Conservation (phyloP, 1,284 basidiomycete genomes). For the Apiotrichum domesticum region DNA sequence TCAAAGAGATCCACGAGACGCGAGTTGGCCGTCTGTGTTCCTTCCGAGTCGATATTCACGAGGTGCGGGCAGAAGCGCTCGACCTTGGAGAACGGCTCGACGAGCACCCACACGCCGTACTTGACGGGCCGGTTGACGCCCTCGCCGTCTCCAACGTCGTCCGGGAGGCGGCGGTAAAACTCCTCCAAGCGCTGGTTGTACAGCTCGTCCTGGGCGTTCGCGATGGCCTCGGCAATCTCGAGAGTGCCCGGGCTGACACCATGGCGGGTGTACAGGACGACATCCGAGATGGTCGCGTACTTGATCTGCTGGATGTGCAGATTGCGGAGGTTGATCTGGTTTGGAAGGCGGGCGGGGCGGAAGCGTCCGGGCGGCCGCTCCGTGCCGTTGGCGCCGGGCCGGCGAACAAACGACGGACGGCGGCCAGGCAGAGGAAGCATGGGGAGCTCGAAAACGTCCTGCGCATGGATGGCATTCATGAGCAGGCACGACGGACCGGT, state of each 20-base stretch:
- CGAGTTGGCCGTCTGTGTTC: slow-evolving; percentile 41
- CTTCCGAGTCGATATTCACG: slow-evolving; percentile 51
- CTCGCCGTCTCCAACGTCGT: slow-evolving; percentile 23
- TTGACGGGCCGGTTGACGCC: slow-evolving; percentile 50
- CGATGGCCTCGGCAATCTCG: slow-evolving; percentile 51
- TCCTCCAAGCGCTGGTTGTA: slow-evolving; percentile 37
- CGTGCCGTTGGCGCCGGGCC: slow-evolving; percentile 3
- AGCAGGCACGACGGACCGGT: slow-evolving; percentile 36
- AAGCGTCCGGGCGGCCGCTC: slow-evolving; percentile 23
- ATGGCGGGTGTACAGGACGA: slow-evolving; percentile 73
- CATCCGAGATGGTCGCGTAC: slow-evolving; percentile 80
- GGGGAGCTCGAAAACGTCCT: slow-evolving; percentile 43
- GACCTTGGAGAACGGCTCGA: slow-evolving; percentile 55
- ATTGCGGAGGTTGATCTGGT: slow-evolving; percentile 45
- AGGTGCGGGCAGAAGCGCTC: slow-evolving; percentile 51
- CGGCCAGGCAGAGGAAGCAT: slow-evolving; percentile 19
- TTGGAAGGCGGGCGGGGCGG: slow-evolving; percentile 35
- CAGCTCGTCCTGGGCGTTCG: slow-evolving; percentile 41
- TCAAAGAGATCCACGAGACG: slow-evolving; percentile 51
- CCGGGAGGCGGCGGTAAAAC: slow-evolving; percentile 28
- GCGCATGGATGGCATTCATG: slow-evolving; percentile 41
- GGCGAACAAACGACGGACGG: slow-evolving; percentile 4
- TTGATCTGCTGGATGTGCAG: slow-evolving; percentile 56
- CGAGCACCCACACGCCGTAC: slow-evolving; percentile 83
- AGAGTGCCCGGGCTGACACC: slow-evolving; percentile 44